Percentiles rank a stretch among this genome's conserved stretches.
phyloP scores from a whole-genome alignment of 371 early-diverging fungal genomes.

The Lichtheimia hyalospora region DNA sequence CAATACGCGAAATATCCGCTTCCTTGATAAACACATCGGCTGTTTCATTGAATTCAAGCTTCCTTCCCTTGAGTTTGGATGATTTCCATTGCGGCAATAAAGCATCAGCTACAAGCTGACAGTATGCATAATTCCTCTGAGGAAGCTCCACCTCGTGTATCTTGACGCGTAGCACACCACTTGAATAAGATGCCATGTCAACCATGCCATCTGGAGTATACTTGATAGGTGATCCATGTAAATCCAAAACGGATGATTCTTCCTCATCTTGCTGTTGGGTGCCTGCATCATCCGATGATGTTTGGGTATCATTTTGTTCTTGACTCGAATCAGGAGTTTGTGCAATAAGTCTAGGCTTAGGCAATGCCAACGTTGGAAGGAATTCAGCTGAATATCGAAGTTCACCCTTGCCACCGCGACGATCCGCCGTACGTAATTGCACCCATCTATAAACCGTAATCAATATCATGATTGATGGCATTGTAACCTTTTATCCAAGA shows the following conservation, averaged over 20 bases:
- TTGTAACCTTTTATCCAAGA: neutral
- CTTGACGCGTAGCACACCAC: conserved; percentile 38
- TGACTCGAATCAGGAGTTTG: conserved; percentile 15
- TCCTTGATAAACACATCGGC: conserved; percentile 65
- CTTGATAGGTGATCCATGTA: conserved; percentile 28
- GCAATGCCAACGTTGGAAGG: conserved; percentile 58
- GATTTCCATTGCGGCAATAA: conserved; percentile 37
- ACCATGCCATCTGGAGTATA: conserved; percentile 44
- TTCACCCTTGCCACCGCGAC: conserved; percentile 54
- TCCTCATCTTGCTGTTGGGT: neutral
- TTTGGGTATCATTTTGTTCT: conserved; percentile 14
- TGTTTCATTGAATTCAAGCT: conserved; percentile 30
- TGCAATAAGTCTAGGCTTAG: conserved; percentile 23
- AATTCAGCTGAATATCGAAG: conserved; percentile 66
- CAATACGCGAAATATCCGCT: conserved; percentile 57
- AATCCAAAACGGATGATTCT: neutral
- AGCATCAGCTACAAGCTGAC: conserved; percentile 39
- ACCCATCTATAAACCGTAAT: conserved; percentile 42
- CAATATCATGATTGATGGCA: neutral
- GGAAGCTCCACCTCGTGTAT: conserved; percentile 38
- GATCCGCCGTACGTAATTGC: conserved; percentile 50
- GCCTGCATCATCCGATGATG: neutral
- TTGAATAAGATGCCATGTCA: conserved; percentile 31
- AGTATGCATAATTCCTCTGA: conserved; percentile 24
- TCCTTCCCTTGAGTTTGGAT: conserved; percentile 22